Base-by-base conservation (phyloP, 805 yeast genomes). In the Trichomonascus vanleenenianus region DNA sequence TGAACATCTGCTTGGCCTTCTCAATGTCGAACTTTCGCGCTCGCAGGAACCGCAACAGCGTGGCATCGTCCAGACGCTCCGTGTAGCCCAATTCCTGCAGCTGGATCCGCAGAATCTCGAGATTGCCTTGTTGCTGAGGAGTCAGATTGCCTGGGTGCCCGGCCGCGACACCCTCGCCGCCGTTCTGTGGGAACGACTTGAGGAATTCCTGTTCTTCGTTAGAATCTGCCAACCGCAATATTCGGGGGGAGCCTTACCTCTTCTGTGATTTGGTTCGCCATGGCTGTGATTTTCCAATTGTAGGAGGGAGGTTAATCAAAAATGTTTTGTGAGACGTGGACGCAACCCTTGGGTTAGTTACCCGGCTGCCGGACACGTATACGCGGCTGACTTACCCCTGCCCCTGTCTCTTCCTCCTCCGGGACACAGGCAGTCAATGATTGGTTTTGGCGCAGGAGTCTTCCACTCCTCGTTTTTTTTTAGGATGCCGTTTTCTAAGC, bases 21-120 rank as follows among this genome's bases (percentile, higher is more conserved):
- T 70, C 74, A 30, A 89, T 71, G 58, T 88, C 96, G 61, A 93
- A 93, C 73, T 88, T 89, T 68, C 98, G 81, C 8, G 98, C 98
- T 61, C 97, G 79, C 52, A 93, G 72, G 67, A 93, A 93, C 57
- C 98, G 81, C 50, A 81, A 65, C 59, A 72, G 68, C 2, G 93
- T 75, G 12, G 96, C 86, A 58, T 86, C 96, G 64, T 93, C 98
- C 45, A 85, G 66, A 57, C 97, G 80, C 43, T 78, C 74, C n/a
- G 71, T 73, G 68, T 72, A 87, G 3, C 94, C 96, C 43, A 68
- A 74, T 10, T 73, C 81, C 47, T 65, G 65, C 51, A 89, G 72
- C 40, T 73, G 67, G 15, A 67, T 71, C 56, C 81, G 78, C 47
- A 93, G 66, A 52, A 76, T 72, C 38, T 68, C 72, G 49, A 91